Evolutionary conservation across 2,329 filamentous ascomycete species (phyloP).

Genomic region (Tolypocladium cylindrosporum): DNA sequence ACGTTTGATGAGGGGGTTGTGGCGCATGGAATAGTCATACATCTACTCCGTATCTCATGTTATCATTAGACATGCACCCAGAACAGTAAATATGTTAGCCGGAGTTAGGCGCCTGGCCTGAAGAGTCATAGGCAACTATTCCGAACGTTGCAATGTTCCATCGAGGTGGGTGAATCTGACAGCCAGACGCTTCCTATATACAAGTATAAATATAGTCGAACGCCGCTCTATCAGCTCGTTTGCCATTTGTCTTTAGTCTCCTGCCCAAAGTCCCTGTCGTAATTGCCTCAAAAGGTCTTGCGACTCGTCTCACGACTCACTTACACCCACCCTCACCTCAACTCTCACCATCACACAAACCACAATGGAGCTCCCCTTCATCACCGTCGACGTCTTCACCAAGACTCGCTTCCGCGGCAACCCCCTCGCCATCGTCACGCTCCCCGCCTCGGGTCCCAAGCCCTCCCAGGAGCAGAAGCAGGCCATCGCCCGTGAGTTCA

Average conservation of each 20-base stretch:
- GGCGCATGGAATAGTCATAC: neutral
- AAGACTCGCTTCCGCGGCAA: constrained; percentile 42
- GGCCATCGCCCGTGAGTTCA: constrained; percentile 51
- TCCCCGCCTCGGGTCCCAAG: constrained; percentile 29
- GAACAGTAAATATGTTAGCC: neutral
- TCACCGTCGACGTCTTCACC: constrained; percentile 51
- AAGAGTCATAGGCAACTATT: neutral
- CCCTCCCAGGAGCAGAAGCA: constrained; percentile 46
- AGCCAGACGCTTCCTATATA: neutral
- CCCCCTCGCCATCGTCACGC: constrained; percentile 48
- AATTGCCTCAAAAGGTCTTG: neutral
- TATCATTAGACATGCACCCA: neutral
- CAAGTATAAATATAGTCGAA: neutral
- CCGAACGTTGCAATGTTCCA: neutral
- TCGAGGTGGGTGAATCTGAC: neutral
- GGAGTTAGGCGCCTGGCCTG: neutral
- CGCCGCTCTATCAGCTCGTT: neutral
- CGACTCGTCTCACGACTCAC: neutral
- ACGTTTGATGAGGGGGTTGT: neutral
- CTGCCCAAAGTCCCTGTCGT: neutral
- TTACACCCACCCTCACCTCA: neutral
- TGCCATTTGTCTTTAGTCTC: neutral
- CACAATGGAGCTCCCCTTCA: constrained; percentile 33
- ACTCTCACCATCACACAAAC: neutral
- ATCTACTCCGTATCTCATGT: neutral